phyloP scores from a whole-genome alignment of 208 protist species.

The Trypanosoma avium region DNA sequence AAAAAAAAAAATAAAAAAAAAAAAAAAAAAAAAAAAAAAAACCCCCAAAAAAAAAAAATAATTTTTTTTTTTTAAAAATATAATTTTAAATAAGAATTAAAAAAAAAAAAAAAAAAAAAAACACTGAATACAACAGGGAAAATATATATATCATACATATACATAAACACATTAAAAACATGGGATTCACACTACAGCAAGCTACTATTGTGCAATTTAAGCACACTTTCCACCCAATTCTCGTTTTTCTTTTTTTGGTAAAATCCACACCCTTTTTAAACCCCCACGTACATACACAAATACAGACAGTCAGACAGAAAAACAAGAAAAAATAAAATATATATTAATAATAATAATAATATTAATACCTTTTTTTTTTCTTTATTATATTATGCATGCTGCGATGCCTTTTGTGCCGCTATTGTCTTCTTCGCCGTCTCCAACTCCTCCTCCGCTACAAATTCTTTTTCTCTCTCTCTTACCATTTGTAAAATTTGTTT shows the following conservation, averaged over 20 bases:
- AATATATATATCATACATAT: no score
- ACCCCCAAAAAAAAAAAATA: background rate
- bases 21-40: background rate
- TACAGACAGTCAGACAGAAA: no score
- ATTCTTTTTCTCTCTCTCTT: constrained; percentile 77
- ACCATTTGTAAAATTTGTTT: constrained; percentile 93
- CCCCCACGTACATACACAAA: no score
- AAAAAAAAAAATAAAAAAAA: constrained; percentile 8
- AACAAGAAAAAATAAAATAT: constrained; percentile 6
- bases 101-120: background rate
- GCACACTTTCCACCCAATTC: no score
- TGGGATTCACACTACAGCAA: no score
- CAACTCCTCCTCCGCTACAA: constrained; percentile 69
- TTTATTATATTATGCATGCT: background rate
- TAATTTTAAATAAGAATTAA: no score
- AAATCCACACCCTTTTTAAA: no score
- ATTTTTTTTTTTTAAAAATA: background rate
- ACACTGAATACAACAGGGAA: no score
- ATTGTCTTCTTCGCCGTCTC: constrained; percentile 56
- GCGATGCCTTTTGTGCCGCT: constrained; percentile 48
- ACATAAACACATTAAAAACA: no score
- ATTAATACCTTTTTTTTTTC: background rate
- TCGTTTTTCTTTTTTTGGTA: no score
- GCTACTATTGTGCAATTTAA: no score
- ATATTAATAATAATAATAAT: background rate